Evolutionary conservation across 139 green algal species (phyloP).

Genomic region (Coelastrella sp.): DNA sequence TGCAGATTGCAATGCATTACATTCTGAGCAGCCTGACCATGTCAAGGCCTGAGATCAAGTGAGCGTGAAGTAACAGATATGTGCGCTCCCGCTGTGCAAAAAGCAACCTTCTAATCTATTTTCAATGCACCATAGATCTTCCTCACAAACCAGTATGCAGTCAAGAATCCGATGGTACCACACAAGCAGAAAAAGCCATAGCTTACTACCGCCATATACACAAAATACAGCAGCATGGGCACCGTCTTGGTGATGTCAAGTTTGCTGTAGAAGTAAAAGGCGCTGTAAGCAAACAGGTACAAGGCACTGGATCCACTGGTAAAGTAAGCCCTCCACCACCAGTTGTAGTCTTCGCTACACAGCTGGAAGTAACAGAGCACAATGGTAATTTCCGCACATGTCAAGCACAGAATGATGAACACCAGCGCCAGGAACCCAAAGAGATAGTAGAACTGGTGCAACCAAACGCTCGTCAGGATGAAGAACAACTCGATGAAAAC

Average conservation of each 20-base stretch:
- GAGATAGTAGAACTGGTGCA: constrained; percentile 93
- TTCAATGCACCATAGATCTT: constrained; percentile 95
- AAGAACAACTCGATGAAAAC: constrained; percentile 99
- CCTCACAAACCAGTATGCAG: constrained; percentile 90
- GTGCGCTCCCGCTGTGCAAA: too few species aligned
- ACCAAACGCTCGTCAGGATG: constrained; percentile 99
- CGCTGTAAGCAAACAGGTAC: constrained; percentile 97
- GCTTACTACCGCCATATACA: constrained; percentile 96
- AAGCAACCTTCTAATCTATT: constrained; percentile 85
- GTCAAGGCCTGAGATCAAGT: too few species aligned
- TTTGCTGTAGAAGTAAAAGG: constrained; percentile 98
- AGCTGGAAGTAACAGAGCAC: constrained; percentile 99
- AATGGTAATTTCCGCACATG: constrained; percentile 98
- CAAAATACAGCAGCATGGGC: constrained; percentile 92
- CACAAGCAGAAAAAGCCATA: constrained; percentile 90
- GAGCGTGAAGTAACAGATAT: too few species aligned
- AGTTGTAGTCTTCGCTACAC: constrained; percentile 91
- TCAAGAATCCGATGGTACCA: constrained; percentile 96
- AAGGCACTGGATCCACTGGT: constrained; percentile 87
- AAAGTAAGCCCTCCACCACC: constrained; percentile 97
- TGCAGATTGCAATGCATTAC: too few species aligned
- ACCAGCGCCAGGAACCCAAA: constrained; percentile 99
- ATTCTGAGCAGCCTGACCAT: too few species aligned
- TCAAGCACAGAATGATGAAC: constrained; percentile 96
- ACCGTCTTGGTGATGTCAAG: constrained; percentile 93